phyloP scores from a whole-genome alignment of 495 filamentous ascomycete species.

The Tuber brumale region DNA sequence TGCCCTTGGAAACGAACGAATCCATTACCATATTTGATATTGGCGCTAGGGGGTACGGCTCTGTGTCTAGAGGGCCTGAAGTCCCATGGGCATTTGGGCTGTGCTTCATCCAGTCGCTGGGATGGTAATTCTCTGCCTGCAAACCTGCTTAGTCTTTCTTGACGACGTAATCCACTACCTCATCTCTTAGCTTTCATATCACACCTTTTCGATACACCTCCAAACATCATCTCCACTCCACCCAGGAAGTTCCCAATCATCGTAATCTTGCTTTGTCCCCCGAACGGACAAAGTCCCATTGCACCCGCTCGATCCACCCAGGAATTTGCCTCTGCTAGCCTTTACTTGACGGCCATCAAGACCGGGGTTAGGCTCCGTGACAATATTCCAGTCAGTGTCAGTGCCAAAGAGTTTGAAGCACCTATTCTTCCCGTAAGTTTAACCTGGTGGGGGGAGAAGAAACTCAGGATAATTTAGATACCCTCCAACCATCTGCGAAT shows the following conservation, averaged over 20 bases:
- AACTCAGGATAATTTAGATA: neutral
- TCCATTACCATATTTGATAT: slow-evolving; percentile 49
- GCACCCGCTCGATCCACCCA: slow-evolving; percentile 55
- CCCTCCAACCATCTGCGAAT: neutral
- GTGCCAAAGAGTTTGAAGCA: slow-evolving; percentile 47
- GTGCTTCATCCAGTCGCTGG: slow-evolving; percentile 42
- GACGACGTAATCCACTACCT: neutral
- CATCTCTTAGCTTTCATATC: neutral
- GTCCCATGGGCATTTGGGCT: slow-evolving; percentile 45
- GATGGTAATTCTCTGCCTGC: slow-evolving; percentile 49
- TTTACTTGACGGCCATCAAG: slow-evolving; percentile 54
- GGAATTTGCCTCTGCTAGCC: slow-evolving; percentile 54
- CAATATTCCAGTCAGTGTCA: slow-evolving; percentile 53
- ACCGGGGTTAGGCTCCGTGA: slow-evolving; percentile 52
- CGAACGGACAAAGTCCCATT: slow-evolving; percentile 61
- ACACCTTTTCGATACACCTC: slow-evolving; percentile 50
- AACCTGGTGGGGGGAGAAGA: neutral
- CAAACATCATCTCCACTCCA: slow-evolving; percentile 54
- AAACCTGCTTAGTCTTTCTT: neutral
- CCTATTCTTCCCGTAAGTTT: neutral
- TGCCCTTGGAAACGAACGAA: slow-evolving; percentile 47
- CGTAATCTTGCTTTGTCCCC: slow-evolving; percentile 55
- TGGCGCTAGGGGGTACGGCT: slow-evolving; percentile 49
- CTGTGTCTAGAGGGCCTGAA: slow-evolving; percentile 47
- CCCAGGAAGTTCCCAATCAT: slow-evolving; percentile 54